Base-by-base conservation (phyloP, 352 stramenopile species). In the Phytophthora meadii region DNA sequence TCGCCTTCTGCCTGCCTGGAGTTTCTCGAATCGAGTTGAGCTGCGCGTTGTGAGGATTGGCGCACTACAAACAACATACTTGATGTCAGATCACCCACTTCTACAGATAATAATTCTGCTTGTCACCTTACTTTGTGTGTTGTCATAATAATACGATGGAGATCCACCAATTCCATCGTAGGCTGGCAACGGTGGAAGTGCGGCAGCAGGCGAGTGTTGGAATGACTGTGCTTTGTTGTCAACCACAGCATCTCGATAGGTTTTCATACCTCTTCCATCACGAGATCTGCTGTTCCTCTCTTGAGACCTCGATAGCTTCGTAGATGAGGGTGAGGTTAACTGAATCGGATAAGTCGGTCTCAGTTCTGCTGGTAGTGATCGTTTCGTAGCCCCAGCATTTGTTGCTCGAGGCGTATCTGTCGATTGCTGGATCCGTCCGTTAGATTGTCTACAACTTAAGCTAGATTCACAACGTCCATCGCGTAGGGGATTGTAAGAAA, bases 151-250 rank as follows among this genome's bases (percentile, higher is more conserved):
- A 40, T 91, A 93, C 0, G 84, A 92, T 9, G 87, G 87, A 6
- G 87, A 94, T 10, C 84, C 87, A 32, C 84, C 84, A 54, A 92
- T 81, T 1, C 84, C 87, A 62, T 94, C 84, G 61, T 94, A 93
- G 5, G 84, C 84, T 78, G 87, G 87, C 10, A 94, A 56, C 12
- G 84, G 84, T n/a, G 84, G 82, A 8, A 94, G 61, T 14, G 83
- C 54, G 1, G 63, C 24, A 32, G 15, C 61, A 11, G 52, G 4
- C 34, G 49, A 40, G 30, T 70, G 58, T 9, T 62, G 63, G 55
- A 63, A 67, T 14, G 25, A 9, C 10, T 45, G 10, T 44, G 11
- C 19, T 30, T 54, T 45, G 11, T 61, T 24, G 11, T 51, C 39
- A 8, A 27, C n/a, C 10, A 51, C 37, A 17, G 42, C 34, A 57